These are phyloP conservation scores for Colletotrichum zoysiae DNA, from an alignment of 2,329 filamentous ascomycete species.

Conservation along the genomic window DNA sequence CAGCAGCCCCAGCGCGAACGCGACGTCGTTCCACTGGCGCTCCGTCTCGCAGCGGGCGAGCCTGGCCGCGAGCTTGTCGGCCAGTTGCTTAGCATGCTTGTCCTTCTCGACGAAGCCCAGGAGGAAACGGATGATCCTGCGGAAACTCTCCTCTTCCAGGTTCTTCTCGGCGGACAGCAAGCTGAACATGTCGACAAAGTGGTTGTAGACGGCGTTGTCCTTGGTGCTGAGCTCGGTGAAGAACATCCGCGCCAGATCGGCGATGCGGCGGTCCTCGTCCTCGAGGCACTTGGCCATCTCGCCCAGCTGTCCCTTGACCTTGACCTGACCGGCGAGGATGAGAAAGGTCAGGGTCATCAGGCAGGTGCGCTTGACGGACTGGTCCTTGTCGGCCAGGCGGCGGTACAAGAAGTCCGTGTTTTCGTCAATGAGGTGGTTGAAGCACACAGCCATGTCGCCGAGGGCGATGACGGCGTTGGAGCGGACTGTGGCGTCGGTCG, in stretches of 20 bases:
- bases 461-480: conserved; percentile 97
- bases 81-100: conserved; percentile 94
- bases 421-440: conserved; percentile 99
- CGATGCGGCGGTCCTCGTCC: conserved; percentile 93
- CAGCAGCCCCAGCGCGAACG: conserved; percentile 88
- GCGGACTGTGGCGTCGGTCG: conserved; percentile 89
- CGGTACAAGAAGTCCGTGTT: conserved; percentile 99
- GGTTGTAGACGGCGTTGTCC: conserved; percentile 98
- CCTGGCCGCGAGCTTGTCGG: conserved; percentile 90
- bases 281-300: conserved; percentile 99
- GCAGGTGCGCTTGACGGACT: conserved; percentile 94
- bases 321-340: conserved; percentile 96
- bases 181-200: conserved; percentile 99
- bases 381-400: conserved; percentile 87
- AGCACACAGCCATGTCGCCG: conserved; percentile 99
- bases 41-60: conserved; percentile 90
- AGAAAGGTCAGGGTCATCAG: conserved; percentile 98
- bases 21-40: conserved; percentile 97
- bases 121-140: conserved; percentile 89
- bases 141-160: conserved; percentile 87
- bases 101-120: conserved; percentile 99
- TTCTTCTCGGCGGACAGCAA: conserved; percentile 84
- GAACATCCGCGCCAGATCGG: conserved; percentile 96
- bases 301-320: conserved; percentile 97
- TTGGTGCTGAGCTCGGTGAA: conserved; percentile 98